Evolutionary conservation across 2,329 filamentous ascomycete species (phyloP).

Genomic region (Curvularia spicifera): DNA sequence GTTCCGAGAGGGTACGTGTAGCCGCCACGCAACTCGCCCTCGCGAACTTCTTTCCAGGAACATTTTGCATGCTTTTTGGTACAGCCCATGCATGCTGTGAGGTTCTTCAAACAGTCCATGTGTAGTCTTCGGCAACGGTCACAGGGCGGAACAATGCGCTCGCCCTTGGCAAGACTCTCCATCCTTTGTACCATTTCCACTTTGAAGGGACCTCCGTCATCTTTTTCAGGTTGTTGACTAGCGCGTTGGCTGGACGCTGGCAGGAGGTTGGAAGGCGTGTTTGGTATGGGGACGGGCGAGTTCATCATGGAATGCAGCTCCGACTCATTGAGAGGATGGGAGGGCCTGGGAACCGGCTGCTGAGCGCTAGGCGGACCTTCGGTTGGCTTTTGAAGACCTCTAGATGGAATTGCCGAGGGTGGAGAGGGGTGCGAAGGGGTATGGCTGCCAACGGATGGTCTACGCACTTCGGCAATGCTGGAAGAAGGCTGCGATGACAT

Average conservation of each 20-base stretch:
- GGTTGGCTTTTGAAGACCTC: slow-evolving; percentile 37
- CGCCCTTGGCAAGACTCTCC: slow-evolving; percentile 75
- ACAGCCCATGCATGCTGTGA: slow-evolving; percentile 85
- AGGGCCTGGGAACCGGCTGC: slow-evolving; percentile 28
- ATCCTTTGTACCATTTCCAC: slow-evolving; percentile 75
- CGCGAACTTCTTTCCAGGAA: slow-evolving; percentile 80
- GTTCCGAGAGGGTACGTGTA: slow-evolving; percentile 32
- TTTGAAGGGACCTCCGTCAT: slow-evolving; percentile 65
- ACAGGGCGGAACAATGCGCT: slow-evolving; percentile 79
- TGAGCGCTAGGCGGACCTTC: slow-evolving; percentile 26
- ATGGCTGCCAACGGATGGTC: slow-evolving; percentile 38
- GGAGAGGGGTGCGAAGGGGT: slow-evolving; percentile 37
- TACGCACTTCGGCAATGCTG: slow-evolving; percentile 31
- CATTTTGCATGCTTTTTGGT: slow-evolving; percentile 92
- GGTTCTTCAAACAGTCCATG: slow-evolving; percentile 82
- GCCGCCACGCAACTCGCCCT: slow-evolving; percentile 65
- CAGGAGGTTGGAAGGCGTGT: slow-evolving; percentile 60
- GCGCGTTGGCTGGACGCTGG: slow-evolving; percentile 53
- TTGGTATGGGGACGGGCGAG: slow-evolving; percentile 61
- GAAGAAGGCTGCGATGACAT: slow-evolving; percentile 38
- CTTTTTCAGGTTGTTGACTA: slow-evolving; percentile 55
- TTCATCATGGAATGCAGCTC: slow-evolving; percentile 53
- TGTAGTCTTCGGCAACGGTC: slow-evolving; percentile 81
- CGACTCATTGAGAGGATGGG: slow-evolving; percentile 40
- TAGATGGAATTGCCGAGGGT: slow-evolving; percentile 30